Conservation (phyloP, 208 protist genomes). For the Hexamita inflata region DNA sequence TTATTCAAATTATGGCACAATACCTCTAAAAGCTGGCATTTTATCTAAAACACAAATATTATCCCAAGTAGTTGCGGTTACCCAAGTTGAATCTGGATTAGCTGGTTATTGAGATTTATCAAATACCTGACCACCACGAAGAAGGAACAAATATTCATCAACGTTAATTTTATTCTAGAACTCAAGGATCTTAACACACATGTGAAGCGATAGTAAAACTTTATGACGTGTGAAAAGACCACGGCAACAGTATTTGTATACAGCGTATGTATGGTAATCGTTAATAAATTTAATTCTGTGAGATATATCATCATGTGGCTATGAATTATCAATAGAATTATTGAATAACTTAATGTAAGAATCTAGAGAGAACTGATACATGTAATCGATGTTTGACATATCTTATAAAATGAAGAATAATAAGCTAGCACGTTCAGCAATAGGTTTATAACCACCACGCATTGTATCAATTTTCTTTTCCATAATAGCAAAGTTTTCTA, state of each 20-base stretch:
- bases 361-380: conserved; percentile 96
- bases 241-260: conserved; percentile 88
- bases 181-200: conserved; percentile 79
- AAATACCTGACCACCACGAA: conserved; percentile 77
- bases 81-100: conserved; percentile 80
- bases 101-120: conserved; percentile 64
- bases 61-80: conserved; percentile 79
- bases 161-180: conserved; percentile 61
- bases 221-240: conserved; percentile 95
- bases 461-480: conserved; percentile 79
- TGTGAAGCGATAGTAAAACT: conserved; percentile 91
- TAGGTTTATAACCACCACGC: conserved; percentile 80
- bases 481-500: conserved; percentile 70
- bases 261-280: conserved; percentile 78
- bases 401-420: conserved; percentile 91
- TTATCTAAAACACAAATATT: conserved; percentile 84
- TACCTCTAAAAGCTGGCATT: conserved; percentile 72
- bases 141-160: conserved; percentile 89
- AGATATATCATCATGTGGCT: conserved; percentile 62
- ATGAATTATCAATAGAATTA: conserved; percentile 79
- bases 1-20: conserved; percentile 78
- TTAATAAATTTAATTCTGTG: conserved; percentile 80
- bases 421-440: conserved; percentile 72
- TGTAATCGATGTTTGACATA: conserved; percentile 79
- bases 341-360: conserved; percentile 83